A percentile compares a stretch with the other conserved stretches of the same genome.
These are phyloP conservation scores for Allantophomopsis cytisporea DNA, from an alignment of 2,329 filamentous ascomycete species.

Conservation along the genomic window DNA sequence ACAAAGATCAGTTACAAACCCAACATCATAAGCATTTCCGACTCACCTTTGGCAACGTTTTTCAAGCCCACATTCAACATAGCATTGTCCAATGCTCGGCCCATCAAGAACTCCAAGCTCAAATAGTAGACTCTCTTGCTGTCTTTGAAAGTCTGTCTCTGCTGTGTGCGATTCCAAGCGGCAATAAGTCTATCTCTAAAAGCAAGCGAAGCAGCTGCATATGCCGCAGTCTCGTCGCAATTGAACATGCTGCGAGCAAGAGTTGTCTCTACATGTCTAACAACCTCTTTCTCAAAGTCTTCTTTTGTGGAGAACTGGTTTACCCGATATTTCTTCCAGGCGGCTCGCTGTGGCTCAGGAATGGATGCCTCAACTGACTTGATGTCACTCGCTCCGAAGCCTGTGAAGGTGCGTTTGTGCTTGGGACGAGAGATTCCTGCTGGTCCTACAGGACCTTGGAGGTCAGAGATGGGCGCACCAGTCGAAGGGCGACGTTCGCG, in stretches of 20 bases:
- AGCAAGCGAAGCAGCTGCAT: slow-evolving; percentile 79
- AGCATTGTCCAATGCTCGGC: slow-evolving; percentile 89
- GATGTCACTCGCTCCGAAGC: slow-evolving; percentile 82
- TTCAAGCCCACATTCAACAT: slow-evolving; percentile 95
- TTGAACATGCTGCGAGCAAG: slow-evolving; percentile 95
- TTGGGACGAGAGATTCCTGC: slow-evolving; percentile 79
- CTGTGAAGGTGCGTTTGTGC: slow-evolving; percentile 93
- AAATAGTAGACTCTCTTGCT: slow-evolving; percentile 95
- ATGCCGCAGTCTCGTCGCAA: slow-evolving; percentile 88
- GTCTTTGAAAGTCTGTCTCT: slow-evolving; percentile 82
- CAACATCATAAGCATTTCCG: neutral
- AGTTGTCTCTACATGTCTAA: slow-evolving; percentile 92
- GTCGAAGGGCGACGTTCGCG: slow-evolving; percentile 72
- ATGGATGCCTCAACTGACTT: slow-evolving; percentile 90
- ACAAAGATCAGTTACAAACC: neutral
- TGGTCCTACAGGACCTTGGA: slow-evolving; percentile 76
- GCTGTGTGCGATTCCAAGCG: slow-evolving; percentile 97
- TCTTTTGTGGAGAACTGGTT: slow-evolving; percentile 65
- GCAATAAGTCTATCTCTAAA: slow-evolving; percentile 87
- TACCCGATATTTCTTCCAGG: slow-evolving; percentile 54
- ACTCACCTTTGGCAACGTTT: slow-evolving; percentile 60
- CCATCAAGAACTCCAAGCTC: slow-evolving; percentile 96
- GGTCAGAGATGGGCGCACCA: slow-evolving; percentile 72
- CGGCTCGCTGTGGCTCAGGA: slow-evolving; percentile 74
- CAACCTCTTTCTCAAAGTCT: slow-evolving; percentile 75